These are phyloP conservation scores for Beauveria asiatica DNA, from an alignment of 2,329 filamentous ascomycete species.

Conservation along the genomic window DNA sequence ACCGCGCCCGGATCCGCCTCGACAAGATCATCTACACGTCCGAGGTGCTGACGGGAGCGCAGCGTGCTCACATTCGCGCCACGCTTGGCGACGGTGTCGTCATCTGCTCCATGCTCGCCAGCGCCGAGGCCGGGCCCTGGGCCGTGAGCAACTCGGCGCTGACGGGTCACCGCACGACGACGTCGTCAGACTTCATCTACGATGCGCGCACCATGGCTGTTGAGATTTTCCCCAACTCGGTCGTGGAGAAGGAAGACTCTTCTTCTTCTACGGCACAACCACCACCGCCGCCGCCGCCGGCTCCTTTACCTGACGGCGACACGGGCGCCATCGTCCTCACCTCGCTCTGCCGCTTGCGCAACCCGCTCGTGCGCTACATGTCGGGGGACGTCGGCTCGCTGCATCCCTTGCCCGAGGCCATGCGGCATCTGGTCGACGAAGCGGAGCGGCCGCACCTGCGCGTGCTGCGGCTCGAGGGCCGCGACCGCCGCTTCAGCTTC, in stretches of 20 bases:
- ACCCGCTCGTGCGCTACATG: conserved; percentile 35
- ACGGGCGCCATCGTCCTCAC: conserved; percentile 33
- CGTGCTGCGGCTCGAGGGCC: conserved; percentile 30
- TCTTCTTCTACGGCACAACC: neutral
- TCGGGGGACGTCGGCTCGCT: conserved; percentile 34
- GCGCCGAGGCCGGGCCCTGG: conserved; percentile 34
- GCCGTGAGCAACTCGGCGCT: conserved; percentile 23
- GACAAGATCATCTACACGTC: conserved; percentile 38
- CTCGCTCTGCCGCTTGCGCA: conserved; percentile 30
- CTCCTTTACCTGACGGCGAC: conserved; percentile 22
- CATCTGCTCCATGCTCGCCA: conserved; percentile 33
- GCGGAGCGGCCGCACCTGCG: conserved; percentile 19
- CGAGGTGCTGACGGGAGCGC: conserved; percentile 26
- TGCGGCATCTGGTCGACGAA: conserved; percentile 14
- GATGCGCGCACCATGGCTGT: conserved; percentile 28
- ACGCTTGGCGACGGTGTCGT: conserved; percentile 22
- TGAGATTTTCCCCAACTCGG: conserved; percentile 26
- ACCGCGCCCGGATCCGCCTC: conserved; percentile 21
- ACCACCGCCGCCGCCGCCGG: neutral
- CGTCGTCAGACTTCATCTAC: conserved; percentile 27
- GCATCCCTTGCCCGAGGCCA: conserved; percentile 22
- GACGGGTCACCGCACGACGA: conserved; percentile 12
- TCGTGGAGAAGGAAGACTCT: neutral
- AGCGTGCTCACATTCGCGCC: conserved; percentile 23
- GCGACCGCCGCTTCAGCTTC: conserved; percentile 35